phyloP scores from a whole-genome alignment of 805 yeast species.

The Pichia sporocuriosa region DNA sequence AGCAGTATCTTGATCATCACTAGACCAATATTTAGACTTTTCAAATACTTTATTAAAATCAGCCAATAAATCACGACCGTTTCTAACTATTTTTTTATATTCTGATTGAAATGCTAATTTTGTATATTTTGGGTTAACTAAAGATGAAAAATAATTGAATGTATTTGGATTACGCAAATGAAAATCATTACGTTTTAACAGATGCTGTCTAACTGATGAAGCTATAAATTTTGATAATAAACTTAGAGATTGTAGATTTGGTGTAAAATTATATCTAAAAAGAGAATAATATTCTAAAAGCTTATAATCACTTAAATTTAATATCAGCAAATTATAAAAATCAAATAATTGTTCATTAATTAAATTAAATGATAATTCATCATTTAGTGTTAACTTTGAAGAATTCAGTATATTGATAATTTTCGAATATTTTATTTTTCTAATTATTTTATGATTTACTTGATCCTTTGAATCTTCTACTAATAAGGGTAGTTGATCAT shows the following conservation, averaged over 20 bases:
- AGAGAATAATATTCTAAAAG: conserved; percentile 9
- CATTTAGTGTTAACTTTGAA: conserved; percentile 28
- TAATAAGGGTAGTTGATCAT: conserved; percentile 47
- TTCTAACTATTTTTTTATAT: neutral
- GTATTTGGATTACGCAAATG: conserved; percentile 30
- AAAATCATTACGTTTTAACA: conserved; percentile 11
- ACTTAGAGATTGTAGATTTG: neutral
- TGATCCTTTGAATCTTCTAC: conserved; percentile 42
- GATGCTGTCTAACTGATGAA: neutral
- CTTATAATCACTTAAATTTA: conserved; percentile 7
- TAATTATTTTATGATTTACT: conserved; percentile 21
- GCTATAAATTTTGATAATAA: neutral
- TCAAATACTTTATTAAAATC: neutral
- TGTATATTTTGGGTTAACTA: neutral
- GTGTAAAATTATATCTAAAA: neutral
- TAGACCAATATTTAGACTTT: neutral
- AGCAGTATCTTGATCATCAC: neutral
- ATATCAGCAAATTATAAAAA: conserved; percentile 28
- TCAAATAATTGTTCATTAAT: conserved; percentile 46
- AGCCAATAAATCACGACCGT: neutral
- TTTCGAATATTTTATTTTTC: conserved; percentile 33
- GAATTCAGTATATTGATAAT: conserved; percentile 32
- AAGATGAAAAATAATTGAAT: conserved; percentile 1
- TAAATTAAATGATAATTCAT: conserved; percentile 33
- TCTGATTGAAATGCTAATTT: neutral